Conservation (phyloP, 306 rosid genomes). For the Castanea mollissima region DNA sequence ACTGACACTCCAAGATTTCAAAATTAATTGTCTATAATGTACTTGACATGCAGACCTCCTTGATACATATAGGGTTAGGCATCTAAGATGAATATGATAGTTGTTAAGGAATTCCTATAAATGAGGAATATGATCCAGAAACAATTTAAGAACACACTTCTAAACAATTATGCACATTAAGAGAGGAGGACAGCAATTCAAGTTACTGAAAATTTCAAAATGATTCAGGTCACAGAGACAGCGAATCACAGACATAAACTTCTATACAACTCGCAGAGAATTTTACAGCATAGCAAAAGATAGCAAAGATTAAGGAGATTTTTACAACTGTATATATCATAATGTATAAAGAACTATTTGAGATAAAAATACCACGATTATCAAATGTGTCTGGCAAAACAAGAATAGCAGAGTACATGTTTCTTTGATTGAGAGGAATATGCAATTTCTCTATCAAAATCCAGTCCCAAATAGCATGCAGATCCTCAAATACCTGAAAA, state of each 20-base stretch:
- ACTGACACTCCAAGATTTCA: background rate
- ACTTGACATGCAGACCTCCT: background rate
- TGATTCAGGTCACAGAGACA: too few relatives aligned
- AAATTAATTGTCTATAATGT: background rate
- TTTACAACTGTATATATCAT: background rate
- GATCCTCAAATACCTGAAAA: conserved; percentile 77
- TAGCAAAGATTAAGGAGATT: background rate
- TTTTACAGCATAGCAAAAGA: background rate
- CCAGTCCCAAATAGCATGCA: conserved; percentile 91
- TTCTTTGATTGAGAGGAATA: conserved; percentile 73
- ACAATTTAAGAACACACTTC: background rate
- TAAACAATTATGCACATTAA: background rate
- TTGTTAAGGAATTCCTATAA: background rate
- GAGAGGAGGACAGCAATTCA: background rate
- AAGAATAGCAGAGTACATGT: conserved; percentile 75
- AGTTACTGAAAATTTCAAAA: too few relatives aligned
- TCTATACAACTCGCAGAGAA: background rate
- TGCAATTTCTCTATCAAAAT: conserved; percentile 76
- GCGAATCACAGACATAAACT: too few relatives aligned
- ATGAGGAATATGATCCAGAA: background rate
- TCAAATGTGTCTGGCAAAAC: conserved; percentile 92
- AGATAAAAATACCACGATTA: conserved; percentile 62
- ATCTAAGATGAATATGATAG: background rate
- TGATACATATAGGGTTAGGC: background rate
- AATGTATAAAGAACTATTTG: background rate